Percentiles rank a stretch among this genome's conserved stretches.
Evolutionary conservation across 495 filamentous ascomycete genomes (phyloP).

Genomic region (Mycothermus thermophilus): DNA sequence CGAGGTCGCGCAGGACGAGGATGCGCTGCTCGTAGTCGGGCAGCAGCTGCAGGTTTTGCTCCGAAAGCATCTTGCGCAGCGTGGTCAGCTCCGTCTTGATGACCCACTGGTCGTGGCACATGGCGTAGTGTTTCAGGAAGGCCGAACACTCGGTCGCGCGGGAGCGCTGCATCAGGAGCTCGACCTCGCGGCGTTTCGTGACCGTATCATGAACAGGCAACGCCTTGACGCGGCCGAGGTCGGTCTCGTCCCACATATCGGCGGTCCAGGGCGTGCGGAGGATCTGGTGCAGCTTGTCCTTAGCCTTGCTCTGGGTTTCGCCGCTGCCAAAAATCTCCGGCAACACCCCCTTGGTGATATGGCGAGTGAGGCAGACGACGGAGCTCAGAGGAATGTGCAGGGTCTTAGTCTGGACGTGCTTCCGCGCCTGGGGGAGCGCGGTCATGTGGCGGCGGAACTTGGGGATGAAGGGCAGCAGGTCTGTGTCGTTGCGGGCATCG

Average conservation of each 20-base stretch:
- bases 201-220: conserved; percentile 60
- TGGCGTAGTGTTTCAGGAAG: conserved; percentile 81
- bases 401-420: conserved; percentile 49
- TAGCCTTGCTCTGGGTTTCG: conserved; percentile 26
- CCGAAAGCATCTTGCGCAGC: conserved; percentile 75
- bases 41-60: conserved; percentile 93
- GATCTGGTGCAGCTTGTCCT: conserved; percentile 49
- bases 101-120: conserved; percentile 89
- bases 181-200: conserved; percentile 49
- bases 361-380: conserved; percentile 69
- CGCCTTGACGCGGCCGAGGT: conserved; percentile 66
- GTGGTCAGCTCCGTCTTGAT: conserved; percentile 81
- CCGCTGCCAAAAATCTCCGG: conserved; percentile 39
- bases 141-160: conserved; percentile 51
- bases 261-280: conserved; percentile 57
- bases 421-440: conserved; percentile 40
- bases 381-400: conserved; percentile 54
- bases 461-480: conserved; percentile 67
- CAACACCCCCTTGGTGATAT: conserved; percentile 47
- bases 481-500: conserved; percentile 53
- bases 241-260: conserved; percentile 71
- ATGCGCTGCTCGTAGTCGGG: conserved; percentile 96
- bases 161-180: conserved; percentile 40
- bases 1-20: conserved; percentile 75
- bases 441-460: conserved; percentile 47